Evolutionary conservation across 2,329 filamentous ascomycete species (phyloP), one percentile per base, ranked within the genome.

Genomic region (Colletotrichum shisoi): DNA sequence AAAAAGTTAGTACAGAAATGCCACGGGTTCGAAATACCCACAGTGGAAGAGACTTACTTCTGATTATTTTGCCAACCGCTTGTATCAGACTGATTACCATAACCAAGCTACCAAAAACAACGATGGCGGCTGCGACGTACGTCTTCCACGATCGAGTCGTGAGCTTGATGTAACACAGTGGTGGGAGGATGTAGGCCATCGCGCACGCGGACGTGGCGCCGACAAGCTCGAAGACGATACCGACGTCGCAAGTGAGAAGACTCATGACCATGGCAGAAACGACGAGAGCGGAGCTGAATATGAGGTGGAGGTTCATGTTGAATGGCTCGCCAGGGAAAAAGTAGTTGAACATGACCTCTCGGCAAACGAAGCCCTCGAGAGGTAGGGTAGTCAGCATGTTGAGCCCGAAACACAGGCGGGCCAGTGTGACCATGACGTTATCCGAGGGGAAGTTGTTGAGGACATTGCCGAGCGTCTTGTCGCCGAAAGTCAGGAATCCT

Each of bases 331-430:
- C 83, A 0, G 85, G 86, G 73, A 84, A 89, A 75, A 84, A 89
- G 79, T 96, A 97, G 70, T 92, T 93, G 72, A 92, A 87, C 92
- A 97, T 96, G 70, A 97, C 94, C 79, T 97, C 95, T 74, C 95
- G 88, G 79, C 95, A 99, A 62, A 99, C 95, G 77, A 99, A 99
- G 17, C 93, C 94, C 82, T 99, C 95, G 68, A 99, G 89, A 0
- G 95, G 95, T 42, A 99, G 83, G 1, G 95, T 98, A 15, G 95
- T 97, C 73, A 99, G 88, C 95, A 99, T 99, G 83, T 99, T 99
- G 71, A 99, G 86, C 2, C 95, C 95, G 76, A 99, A 98, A 80
- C 93, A 97, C 57, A 99, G 85, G 60, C 95, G 90, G 24, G 95
- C 95, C 66, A 99, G 85, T 79, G 97, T 98, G 75, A 98, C 93